Conservation (phyloP, 441 rosid species). For the Eruca vesicaria region DNA sequence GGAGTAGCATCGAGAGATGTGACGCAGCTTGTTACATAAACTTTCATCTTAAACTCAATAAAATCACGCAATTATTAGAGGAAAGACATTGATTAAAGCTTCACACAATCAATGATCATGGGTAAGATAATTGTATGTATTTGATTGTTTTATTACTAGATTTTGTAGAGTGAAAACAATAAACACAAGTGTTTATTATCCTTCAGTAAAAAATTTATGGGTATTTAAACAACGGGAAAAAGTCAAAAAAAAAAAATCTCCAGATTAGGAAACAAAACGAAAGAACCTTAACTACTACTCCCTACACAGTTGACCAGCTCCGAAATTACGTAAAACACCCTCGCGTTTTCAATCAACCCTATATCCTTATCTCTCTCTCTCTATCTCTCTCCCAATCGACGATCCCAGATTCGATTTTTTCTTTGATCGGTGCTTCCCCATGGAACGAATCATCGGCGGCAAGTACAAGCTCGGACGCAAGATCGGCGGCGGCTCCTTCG, state of each 20-base stretch:
- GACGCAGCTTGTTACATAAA: background rate
- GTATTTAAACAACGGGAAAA: background rate
- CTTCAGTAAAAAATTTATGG: background rate
- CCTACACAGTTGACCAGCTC: background rate
- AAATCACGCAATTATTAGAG: background rate
- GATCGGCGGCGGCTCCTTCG: slow-evolving; percentile 98
- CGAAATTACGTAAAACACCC: background rate
- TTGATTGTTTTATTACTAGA: background rate
- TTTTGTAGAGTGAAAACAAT: background rate
- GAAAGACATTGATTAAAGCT: background rate
- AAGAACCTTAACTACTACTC: background rate
- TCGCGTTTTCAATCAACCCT: slow-evolving; percentile 12
- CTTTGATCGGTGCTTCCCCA: slow-evolving; percentile 27
- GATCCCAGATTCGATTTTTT: slow-evolving; percentile 26
- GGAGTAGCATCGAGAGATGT: background rate
- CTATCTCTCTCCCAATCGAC: background rate
- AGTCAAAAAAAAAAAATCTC: background rate
- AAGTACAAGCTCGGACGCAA: slow-evolving; percentile 91
- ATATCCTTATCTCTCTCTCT: slow-evolving; percentile 27
- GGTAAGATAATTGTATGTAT: too few species aligned
- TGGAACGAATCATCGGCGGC: slow-evolving; percentile 91
- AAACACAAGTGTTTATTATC: background rate
- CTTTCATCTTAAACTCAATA: background rate
- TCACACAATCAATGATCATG: too few species aligned
- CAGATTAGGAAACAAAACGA: background rate